A percentile compares a stretch with the other conserved stretches of the same genome.
Evolutionary conservation across 2,329 filamentous ascomycete species (phyloP).

Genomic region (Pestalotiopsis sp.): DNA sequence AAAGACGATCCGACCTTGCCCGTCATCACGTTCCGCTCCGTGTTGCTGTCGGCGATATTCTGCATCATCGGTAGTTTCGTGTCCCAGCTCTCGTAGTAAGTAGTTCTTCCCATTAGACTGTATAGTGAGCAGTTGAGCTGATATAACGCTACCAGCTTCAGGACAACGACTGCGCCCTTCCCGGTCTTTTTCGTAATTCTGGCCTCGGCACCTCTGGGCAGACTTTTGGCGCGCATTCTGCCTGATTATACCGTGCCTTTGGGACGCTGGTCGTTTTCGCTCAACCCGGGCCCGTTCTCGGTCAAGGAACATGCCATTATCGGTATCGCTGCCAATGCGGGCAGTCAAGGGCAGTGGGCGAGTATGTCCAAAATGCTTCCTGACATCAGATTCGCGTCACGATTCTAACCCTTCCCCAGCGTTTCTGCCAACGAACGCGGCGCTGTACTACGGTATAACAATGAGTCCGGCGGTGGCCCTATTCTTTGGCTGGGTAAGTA

Average conservation of each 20-base stretch:
- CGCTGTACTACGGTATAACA: slow-evolving; percentile 54
- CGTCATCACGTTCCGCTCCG: slow-evolving; percentile 63
- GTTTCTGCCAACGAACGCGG: slow-evolving; percentile 7
- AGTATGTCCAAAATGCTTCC: background rate
- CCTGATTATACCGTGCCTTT: slow-evolving; percentile 51
- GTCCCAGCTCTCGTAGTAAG: slow-evolving; percentile 29
- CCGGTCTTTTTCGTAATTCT: slow-evolving; percentile 66
- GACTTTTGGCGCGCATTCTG: slow-evolving; percentile 53
- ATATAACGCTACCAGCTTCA: slow-evolving; percentile 53
- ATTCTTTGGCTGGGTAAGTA: slow-evolving; percentile 56
- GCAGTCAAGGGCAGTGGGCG: slow-evolving; percentile 11
- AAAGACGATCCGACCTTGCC: slow-evolving; percentile 57
- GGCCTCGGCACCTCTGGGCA: slow-evolving; percentile 56
- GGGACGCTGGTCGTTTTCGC: slow-evolving; percentile 48
- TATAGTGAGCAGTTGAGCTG: background rate
- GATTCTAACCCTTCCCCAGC: background rate
- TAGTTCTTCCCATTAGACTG: too few species aligned
- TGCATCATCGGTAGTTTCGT: slow-evolving; percentile 60
- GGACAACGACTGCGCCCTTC: slow-evolving; percentile 60
- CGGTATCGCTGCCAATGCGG: slow-evolving; percentile 47
- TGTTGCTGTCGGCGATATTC: slow-evolving; percentile 56
- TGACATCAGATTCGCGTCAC: background rate
- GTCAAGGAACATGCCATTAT: slow-evolving; percentile 62
- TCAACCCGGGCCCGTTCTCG: slow-evolving; percentile 60
- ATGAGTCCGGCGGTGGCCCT: slow-evolving; percentile 57